Conservation (phyloP, 768 basidiomycete genomes). For the Nidularia pulvinata region DNA sequence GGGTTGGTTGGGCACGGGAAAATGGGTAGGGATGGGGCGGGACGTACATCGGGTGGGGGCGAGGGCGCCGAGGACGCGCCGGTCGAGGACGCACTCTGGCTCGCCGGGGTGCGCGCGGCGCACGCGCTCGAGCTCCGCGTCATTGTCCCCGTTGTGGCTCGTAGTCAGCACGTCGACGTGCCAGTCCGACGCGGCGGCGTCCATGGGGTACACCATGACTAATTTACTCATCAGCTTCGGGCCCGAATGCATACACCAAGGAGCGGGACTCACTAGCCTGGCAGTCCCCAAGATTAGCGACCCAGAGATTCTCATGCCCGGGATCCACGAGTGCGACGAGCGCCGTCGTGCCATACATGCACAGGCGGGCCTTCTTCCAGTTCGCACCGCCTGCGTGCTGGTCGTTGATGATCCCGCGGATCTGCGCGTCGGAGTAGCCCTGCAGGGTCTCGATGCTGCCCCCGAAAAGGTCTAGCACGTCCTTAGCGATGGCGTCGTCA, state of each 20-base stretch:
- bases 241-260: constrained; percentile 1
- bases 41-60: constrained; percentile 75
- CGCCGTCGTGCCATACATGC: constrained; percentile 82
- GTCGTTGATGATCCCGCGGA: constrained; percentile 65
- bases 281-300: constrained; percentile 82
- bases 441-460: constrained; percentile 49
- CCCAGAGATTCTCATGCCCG: constrained; percentile 67
- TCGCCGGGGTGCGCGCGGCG: constrained; percentile 67
- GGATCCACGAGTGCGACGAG: constrained; percentile 76
- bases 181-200: constrained; percentile 51
- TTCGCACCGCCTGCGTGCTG: constrained; percentile 55
- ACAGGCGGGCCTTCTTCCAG: constrained; percentile 64
- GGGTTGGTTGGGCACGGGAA: too few relatives aligned
- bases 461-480: constrained; percentile 63
- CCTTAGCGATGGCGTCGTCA: constrained; percentile 67
- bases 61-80: constrained; percentile 74
- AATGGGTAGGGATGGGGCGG: too few relatives aligned
- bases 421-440: constrained; percentile 52
- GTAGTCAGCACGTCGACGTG: constrained; percentile 58
- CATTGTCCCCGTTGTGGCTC: constrained; percentile 71
- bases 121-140: constrained; percentile 64
- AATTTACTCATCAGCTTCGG: constrained; percentile 2
- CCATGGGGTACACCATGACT: constrained; percentile 54
- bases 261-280: constrained; percentile 57
- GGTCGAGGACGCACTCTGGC: constrained; percentile 62